phyloP scores from a whole-genome alignment of 345 rosid species.

The Murraya koenigii region DNA sequence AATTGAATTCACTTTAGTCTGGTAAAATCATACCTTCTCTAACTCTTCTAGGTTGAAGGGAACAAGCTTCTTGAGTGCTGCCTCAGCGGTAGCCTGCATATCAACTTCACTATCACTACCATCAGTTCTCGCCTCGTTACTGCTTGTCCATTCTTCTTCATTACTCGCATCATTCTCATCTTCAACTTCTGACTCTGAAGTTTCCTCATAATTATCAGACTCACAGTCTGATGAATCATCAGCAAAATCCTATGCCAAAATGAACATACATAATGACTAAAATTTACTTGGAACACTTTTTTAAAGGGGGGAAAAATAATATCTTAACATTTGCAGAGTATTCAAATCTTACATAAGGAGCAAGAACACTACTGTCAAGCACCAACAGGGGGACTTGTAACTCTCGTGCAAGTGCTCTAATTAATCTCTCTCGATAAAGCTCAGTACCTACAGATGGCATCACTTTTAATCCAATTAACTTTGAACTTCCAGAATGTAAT shows the following conservation, averaged over 20 bases:
- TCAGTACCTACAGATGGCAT: conserved; percentile 69
- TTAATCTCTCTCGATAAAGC: conserved; percentile 89
- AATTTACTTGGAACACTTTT: background rate
- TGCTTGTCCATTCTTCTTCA: conserved; percentile 71
- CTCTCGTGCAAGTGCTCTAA: conserved; percentile 86
- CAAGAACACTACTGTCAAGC: conserved; percentile 88
- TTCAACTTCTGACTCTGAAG: conserved; percentile 85
- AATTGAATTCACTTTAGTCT: background rate
- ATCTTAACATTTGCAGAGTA: conserved; percentile 6
- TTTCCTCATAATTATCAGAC: conserved; percentile 66
- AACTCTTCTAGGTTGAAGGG: conserved; percentile 73
- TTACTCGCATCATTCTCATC: conserved; percentile 69
- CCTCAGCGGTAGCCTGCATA: conserved; percentile 68
- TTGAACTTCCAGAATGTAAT: conserved; percentile 1
- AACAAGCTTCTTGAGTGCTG: conserved; percentile 72
- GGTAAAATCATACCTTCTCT: conserved; percentile 50
- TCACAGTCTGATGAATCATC: conserved; percentile 69
- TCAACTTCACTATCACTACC: conserved; percentile 70
- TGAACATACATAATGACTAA: conserved; percentile 17
- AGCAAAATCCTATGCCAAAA: conserved; percentile 61
- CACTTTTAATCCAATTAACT: conserved; percentile 12
- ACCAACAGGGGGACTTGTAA: conserved; percentile 78
- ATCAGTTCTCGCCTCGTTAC: conserved; percentile 65
- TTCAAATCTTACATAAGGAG: conserved; percentile 83
- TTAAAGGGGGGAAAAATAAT: background rate